Percentiles rank a stretch among this genome's conserved stretches.
These are phyloP conservation scores for Evernia prunastri DNA, from an alignment of 495 filamentous ascomycete species.

Conservation along the genomic window DNA sequence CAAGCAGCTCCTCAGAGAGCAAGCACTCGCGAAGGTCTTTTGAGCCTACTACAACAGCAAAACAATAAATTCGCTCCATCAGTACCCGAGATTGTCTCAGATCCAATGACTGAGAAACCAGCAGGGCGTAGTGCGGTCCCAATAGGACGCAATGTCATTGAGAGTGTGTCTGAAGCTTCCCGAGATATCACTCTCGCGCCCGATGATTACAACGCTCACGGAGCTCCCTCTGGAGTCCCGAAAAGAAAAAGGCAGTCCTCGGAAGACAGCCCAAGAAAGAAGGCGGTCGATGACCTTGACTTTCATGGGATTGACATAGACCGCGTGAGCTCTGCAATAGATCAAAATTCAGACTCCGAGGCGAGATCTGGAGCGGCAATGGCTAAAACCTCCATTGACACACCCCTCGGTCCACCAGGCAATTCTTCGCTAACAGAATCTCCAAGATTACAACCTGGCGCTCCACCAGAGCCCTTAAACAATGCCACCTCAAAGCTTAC, in stretches of 20 bases:
- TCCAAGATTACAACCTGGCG: not conserved
- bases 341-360: not conserved
- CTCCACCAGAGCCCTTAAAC: not conserved
- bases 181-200: not conserved
- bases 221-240: not conserved
- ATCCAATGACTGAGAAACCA: not conserved
- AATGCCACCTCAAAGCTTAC: not conserved
- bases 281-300: not conserved
- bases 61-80: not conserved
- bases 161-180: not conserved
- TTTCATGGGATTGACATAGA: not conserved
- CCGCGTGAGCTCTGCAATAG: not conserved
- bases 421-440: not conserved
- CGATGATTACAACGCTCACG: not conserved
- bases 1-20: not conserved
- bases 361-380: not conserved
- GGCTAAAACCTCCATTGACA: not conserved
- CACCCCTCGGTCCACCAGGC: not conserved
- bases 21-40: not conserved
- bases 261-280: not conserved
- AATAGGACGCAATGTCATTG: not conserved
- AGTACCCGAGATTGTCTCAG: not conserved
- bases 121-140: too few relatives aligned
- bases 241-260: conserved; percentile 1
- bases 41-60: conserved; percentile 1